Percentiles rank a stretch among this genome's conserved stretches.
These are phyloP conservation scores for Gossypium sturtianum DNA, from an alignment of 345 rosid species.

Conservation along the genomic window DNA sequence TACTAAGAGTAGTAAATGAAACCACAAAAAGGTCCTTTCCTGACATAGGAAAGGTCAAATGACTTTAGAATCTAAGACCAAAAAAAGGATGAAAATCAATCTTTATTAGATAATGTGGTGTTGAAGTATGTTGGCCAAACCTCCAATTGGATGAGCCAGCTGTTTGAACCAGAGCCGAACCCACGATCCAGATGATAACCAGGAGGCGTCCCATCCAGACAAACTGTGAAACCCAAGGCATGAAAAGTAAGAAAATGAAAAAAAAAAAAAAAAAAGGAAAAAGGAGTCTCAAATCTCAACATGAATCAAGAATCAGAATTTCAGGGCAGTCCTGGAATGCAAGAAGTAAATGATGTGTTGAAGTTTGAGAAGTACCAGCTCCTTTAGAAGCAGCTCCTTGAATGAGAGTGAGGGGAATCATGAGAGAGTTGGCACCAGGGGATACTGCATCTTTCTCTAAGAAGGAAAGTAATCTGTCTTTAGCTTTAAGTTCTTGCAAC, in stretches of 20 bases:
- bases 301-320: conserved; percentile 1
- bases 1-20: background rate
- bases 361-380: conserved; percentile 47
- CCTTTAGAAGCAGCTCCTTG: conserved; percentile 76
- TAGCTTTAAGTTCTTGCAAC: conserved; percentile 21
- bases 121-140: conserved; percentile 23
- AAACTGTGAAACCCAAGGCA: conserved; percentile 39
- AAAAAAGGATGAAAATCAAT: background rate
- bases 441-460: conserved; percentile 20
- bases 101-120: no score
- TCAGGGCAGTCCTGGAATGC: background rate
- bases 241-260: background rate
- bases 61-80: background rate
- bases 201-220: conserved; percentile 82
- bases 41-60: background rate
- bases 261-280: background rate
- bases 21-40: background rate
- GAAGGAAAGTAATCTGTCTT: conserved; percentile 23
- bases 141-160: conserved; percentile 89
- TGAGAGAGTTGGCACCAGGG: conserved; percentile 21
- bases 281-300: background rate
- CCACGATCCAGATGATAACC: conserved; percentile 83
- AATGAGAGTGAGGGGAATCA: conserved; percentile 76
- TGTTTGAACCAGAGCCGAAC: conserved; percentile 63
- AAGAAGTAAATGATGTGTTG: background rate